Evolutionary conservation across 2,329 filamentous ascomycete species (phyloP), one percentile per base, ranked within the genome.

Genomic region (Hypoxylon sp.): DNA sequence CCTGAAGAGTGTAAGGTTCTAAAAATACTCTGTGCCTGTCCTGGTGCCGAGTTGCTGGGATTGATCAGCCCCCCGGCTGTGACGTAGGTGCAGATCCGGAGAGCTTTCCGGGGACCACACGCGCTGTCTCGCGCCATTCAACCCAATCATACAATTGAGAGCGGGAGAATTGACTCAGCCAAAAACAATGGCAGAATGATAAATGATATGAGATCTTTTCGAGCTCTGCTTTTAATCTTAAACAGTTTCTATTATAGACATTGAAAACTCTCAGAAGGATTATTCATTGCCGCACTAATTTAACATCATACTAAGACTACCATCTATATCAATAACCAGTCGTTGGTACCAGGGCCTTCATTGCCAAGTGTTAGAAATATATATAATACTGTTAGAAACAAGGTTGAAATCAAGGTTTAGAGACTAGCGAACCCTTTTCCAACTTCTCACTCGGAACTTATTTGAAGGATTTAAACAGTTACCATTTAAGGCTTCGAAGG

Each of bases 11-110:
- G 30, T 34, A 9, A 25, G 46, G 21, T 65, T 52, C 62, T 65
- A 65, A 65, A 65, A 65, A 65, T 61, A 56, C 19, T 27, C 27
- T 5, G 37, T 46, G 30, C 29, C 60, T 57, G 5, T 7, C 48
- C 37, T 66, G 45, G 53, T 29, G 14, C 48, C 30, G 29, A 51
- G 39, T 41, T 48, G 41, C 47, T 47, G 46, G 45, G 37, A 50
- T n/a, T 48, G 51, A 63, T 63, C 55, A 21, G 39, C 50, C 37
- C 50, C 7, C 34, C 37, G 16, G 29, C 27, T 48, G 34, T 53
- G 59, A 60, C 39, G 55, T 67, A 51, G 30, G 23, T 43, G 50
- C 34, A 61, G 64, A 61, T 63, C 64, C 60, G 56, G 51, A 34
- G 25, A 45, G 43, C 34, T 19, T 50, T 37, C 55, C 55, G 57